Evolutionary conservation across 176 grass and related monocot genomes (phyloP).

Genomic region (Raddia guianensis): DNA sequence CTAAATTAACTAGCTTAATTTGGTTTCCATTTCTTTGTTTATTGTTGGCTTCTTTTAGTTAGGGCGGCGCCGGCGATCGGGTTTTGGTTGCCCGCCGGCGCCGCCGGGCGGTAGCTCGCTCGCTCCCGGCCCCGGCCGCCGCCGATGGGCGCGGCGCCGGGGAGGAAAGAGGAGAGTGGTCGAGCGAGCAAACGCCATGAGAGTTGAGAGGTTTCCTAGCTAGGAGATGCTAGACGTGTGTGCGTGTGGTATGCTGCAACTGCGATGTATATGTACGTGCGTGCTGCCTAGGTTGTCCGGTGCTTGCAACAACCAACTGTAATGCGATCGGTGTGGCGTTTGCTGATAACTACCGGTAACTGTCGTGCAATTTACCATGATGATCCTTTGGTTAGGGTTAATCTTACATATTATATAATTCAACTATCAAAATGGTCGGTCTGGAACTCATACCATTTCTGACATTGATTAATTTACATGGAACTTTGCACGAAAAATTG

Average conservation of each 20-base stretch:
- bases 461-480: too few relatives aligned
- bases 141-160: background rate
- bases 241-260: slow-evolving; percentile 27
- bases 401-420: too few relatives aligned
- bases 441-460: too few relatives aligned
- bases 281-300: slow-evolving; percentile 17
- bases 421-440: too few relatives aligned
- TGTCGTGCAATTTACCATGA: background rate
- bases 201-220: slow-evolving; percentile 29
- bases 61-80: slow-evolving; percentile 48
- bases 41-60: slow-evolving; percentile 4
- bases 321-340: slow-evolving; percentile 42
- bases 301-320: slow-evolving; percentile 32
- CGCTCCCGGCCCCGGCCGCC: slow-evolving; percentile 36
- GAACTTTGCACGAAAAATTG: too few relatives aligned
- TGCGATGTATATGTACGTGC: slow-evolving; percentile 32
- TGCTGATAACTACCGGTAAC: slow-evolving; percentile 32
- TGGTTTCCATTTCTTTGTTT: background rate
- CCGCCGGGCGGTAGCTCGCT: slow-evolving; percentile 21
- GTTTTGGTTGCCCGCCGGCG: slow-evolving; percentile 69
- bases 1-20: slow-evolving; percentile 36
- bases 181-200: slow-evolving; percentile 7
- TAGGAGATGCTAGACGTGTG: slow-evolving; percentile 15
- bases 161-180: slow-evolving; percentile 50
- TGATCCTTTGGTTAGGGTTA: background rate